phyloP scores from a whole-genome alignment of 2,329 filamentous ascomycete species.

The Boeremia lycopersici region DNA sequence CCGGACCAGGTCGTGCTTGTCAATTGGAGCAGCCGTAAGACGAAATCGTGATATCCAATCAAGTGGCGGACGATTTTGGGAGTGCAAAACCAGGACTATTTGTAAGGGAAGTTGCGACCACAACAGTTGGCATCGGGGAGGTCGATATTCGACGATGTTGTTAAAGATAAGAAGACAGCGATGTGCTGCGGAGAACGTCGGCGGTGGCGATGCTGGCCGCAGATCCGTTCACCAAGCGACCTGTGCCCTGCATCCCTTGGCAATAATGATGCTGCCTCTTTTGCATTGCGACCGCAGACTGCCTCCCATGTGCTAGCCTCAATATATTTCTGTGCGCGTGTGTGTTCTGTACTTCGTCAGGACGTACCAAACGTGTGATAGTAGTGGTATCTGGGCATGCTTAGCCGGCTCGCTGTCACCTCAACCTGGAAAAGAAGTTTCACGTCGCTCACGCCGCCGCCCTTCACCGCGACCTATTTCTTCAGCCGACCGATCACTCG shows the following conservation, averaged over 20 bases:
- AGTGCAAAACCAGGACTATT: neutral
- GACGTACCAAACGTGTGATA: slow-evolving; percentile 13
- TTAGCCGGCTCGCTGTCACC: slow-evolving; percentile 35
- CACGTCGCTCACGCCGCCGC: slow-evolving; percentile 17
- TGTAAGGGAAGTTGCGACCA: neutral
- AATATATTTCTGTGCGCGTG: slow-evolving; percentile 7
- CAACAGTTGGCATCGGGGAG: too few relatives aligned
- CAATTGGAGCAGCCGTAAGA: slow-evolving; percentile 5
- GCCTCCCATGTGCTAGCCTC: neutral
- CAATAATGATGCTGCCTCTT: slow-evolving; percentile 12
- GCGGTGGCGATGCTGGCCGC: slow-evolving; percentile 10
- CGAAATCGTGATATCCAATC: slow-evolving; percentile 12
- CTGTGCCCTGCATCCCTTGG: slow-evolving; percentile 24
- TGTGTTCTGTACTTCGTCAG: slow-evolving; percentile 7
- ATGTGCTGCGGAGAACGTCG: neutral
- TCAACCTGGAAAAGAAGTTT: slow-evolving; percentile 40
- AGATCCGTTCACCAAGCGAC: slow-evolving; percentile 19
- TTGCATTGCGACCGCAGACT: slow-evolving; percentile 8
- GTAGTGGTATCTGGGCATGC: slow-evolving; percentile 29
- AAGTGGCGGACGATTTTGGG: neutral
- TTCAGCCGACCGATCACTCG: slow-evolving; percentile 8
- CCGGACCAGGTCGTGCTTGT: slow-evolving; percentile 3
- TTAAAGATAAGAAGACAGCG: neutral
- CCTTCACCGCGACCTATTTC: slow-evolving; percentile 18
- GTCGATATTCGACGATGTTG: neutral